Evolutionary conservation across 192 early-diverging fungal species (phyloP).

Genomic region (Entophlyctis luteolus): DNA sequence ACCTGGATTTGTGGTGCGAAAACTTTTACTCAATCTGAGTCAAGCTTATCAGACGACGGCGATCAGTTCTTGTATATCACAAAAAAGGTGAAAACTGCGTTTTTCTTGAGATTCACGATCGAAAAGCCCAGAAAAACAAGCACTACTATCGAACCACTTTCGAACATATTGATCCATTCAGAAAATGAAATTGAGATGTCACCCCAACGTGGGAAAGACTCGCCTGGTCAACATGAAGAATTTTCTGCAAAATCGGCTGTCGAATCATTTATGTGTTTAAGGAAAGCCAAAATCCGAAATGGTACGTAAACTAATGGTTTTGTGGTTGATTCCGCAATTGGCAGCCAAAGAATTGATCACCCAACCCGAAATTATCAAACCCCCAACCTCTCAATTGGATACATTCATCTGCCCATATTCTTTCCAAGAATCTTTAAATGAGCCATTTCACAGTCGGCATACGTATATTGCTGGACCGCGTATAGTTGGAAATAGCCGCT

Average conservation of each 20-base stretch:
- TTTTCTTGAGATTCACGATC: no score
- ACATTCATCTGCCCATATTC: background rate
- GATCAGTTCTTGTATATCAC: no score
- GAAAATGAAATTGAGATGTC: no score
- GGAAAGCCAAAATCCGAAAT: background rate
- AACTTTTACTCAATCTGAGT: no score
- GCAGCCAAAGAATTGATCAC: background rate
- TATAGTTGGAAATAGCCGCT: background rate
- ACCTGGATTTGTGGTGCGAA: no score
- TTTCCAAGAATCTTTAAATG: background rate
- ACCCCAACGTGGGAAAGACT: no score
- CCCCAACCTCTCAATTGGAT: background rate
- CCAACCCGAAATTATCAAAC: background rate
- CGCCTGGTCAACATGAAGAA: no score
- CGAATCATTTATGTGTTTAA: constrained; percentile 5
- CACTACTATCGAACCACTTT: no score
- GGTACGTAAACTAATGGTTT: background rate
- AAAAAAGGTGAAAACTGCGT: no score
- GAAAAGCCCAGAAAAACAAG: no score
- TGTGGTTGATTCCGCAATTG: background rate
- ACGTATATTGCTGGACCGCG: constrained; percentile 22
- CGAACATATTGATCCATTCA: no score
- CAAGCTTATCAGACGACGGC: no score
- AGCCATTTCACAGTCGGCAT: background rate
- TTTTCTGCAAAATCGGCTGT: constrained; percentile 5